Evolutionary conservation across 768 basidiomycete genomes (phyloP).

Genomic region (Gymnopilus junonius): DNA sequence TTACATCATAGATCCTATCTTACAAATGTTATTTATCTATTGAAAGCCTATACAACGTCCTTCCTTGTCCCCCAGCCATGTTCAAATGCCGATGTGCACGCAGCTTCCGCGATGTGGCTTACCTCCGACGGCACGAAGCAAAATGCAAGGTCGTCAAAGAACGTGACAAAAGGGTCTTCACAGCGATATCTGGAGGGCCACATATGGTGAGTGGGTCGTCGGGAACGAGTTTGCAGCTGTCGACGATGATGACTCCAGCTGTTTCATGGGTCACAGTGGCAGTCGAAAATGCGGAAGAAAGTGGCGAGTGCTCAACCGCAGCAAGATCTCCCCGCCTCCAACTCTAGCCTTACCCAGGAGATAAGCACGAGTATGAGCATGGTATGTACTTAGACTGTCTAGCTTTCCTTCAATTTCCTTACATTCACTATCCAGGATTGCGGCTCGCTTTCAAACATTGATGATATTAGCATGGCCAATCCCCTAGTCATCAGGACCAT

Average conservation of each 20-base stretch:
- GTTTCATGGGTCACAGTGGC: neutral
- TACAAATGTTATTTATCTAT: neutral
- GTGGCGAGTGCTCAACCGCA: neutral
- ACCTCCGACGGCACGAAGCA: slow-evolving; percentile 7
- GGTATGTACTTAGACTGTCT: neutral
- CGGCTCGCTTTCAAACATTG: too few species aligned
- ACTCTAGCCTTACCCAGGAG: neutral
- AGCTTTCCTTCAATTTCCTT: neutral
- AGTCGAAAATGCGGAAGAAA: neutral
- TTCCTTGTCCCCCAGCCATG: neutral
- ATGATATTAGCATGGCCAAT: neutral
- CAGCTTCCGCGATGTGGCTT: neutral
- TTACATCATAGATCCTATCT: neutral
- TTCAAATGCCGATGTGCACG: slow-evolving; percentile 3
- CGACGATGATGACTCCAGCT: neutral
- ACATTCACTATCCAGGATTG: neutral
- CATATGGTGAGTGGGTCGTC: neutral
- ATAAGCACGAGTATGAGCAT: neutral
- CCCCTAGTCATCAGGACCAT: neutral
- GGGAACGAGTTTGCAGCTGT: neutral
- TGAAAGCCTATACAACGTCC: neutral
- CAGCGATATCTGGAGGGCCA: neutral
- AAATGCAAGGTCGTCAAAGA: slow-evolving; percentile 2
- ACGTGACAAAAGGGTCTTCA: neutral
- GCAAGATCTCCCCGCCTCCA: neutral